A percentile compares a stretch with the other conserved stretches of the same genome.
Evolutionary conservation across 345 rosid species (phyloP).

Genomic region (Aquilaria yunnanensis): DNA sequence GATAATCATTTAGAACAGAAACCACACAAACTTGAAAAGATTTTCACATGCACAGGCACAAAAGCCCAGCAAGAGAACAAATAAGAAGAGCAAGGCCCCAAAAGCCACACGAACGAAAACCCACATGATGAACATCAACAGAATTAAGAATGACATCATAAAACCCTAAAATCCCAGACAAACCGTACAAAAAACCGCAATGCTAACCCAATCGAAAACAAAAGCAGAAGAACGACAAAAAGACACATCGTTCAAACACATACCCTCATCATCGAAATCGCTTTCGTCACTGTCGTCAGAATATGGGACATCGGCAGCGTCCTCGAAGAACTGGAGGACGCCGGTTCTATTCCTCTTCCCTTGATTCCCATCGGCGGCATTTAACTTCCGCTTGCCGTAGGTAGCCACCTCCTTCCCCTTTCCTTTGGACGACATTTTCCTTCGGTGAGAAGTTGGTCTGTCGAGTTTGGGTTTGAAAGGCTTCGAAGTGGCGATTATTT

Average conservation of each 20-base stretch:
- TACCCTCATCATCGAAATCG: conserved; percentile 33
- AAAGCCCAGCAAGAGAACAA: background rate
- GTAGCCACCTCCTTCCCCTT: conserved; percentile 41
- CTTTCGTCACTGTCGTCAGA: conserved; percentile 32
- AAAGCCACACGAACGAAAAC: conserved; percentile 2
- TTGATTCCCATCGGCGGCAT: conserved; percentile 27
- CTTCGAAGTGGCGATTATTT: too few species aligned
- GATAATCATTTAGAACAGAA: too few species aligned
- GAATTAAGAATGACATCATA: too few species aligned
- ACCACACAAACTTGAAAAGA: background rate
- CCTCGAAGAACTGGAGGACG: conserved; percentile 67
- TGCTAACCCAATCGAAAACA: background rate
- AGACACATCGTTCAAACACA: background rate
- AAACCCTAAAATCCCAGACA: too few species aligned
- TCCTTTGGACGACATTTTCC: conserved; percentile 21
- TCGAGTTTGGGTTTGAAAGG: too few species aligned
- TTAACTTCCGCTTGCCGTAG: conserved; percentile 23
- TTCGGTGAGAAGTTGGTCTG: too few species aligned
- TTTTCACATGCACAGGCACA: background rate
- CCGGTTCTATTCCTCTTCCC: conserved; percentile 37
- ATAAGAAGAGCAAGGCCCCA: conserved; percentile 5
- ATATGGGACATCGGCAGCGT: conserved; percentile 39
- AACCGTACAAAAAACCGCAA: too few species aligned
- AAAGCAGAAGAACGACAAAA: background rate
- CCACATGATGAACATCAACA: background rate